Percentiles rank a stretch among this genome's conserved stretches.
Conservation (phyloP, 345 rosid species). For the Cardamine resedifolia region DNA sequence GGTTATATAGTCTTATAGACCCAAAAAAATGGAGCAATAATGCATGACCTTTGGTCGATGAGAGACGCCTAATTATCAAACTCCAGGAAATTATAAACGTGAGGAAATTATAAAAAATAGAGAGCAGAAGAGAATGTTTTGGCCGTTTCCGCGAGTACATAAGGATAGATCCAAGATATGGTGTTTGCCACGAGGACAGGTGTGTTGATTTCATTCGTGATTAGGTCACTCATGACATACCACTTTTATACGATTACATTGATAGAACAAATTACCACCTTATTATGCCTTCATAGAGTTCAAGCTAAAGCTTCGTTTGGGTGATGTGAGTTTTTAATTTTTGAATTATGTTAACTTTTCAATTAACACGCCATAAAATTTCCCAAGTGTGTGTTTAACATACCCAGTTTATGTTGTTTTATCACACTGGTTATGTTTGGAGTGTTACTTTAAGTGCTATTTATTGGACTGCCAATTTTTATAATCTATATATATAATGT, state of each 20-base stretch:
- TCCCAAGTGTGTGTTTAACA: background rate
- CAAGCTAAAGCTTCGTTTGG: background rate
- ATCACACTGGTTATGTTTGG: background rate
- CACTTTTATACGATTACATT: constrained; percentile 3
- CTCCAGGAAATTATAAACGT: background rate
- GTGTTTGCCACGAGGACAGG: background rate
- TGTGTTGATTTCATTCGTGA: background rate
- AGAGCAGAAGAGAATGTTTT: background rate
- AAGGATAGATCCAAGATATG: constrained; percentile 3
- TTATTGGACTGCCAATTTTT: background rate
- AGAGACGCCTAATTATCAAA: background rate
- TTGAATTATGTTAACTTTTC: no score
- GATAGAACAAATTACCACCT: background rate
- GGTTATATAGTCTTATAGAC: background rate
- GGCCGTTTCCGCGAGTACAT: background rate
- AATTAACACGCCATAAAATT: no score
- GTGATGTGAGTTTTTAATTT: no score
- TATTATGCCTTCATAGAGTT: background rate
- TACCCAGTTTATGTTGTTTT: background rate
- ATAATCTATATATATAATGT: no score
- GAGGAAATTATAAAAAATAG: background rate
- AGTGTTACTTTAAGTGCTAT: background rate
- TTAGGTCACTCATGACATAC: constrained; percentile 22
- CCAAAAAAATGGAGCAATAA: constrained; percentile 3
- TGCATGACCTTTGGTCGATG: background rate